Conservation (phyloP, 108 stramenopile genomes). For the Nitzschia palea region DNA sequence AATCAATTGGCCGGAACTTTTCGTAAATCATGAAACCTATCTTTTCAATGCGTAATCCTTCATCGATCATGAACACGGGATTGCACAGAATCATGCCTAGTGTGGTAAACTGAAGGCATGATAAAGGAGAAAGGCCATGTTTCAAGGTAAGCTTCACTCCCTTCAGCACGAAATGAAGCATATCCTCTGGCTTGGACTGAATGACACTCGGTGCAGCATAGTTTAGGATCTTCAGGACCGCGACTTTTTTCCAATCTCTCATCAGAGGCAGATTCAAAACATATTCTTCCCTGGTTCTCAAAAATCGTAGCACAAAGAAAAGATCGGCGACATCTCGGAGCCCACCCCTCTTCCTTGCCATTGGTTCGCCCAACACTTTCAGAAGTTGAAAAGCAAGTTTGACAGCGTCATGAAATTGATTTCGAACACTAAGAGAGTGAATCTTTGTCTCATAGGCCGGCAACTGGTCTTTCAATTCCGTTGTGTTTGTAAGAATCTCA, state of each 20-base stretch:
- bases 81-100: conserved; percentile 10
- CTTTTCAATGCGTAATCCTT: conserved; percentile 8
- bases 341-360: neutral
- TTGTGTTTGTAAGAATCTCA: conserved; percentile 10
- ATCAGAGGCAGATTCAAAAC: neutral
- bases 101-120: neutral
- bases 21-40: conserved; percentile 4
- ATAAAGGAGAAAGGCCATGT: conserved; percentile 11
- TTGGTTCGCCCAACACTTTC: conserved; percentile 12
- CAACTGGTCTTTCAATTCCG: conserved; percentile 12
- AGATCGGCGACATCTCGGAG: no score
- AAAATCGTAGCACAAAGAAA: no score
- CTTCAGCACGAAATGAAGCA: neutral
- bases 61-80: conserved; percentile 3
- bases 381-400: conserved; percentile 15
- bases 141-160: conserved; percentile 9
- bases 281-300: no score
- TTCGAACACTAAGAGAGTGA: conserved; percentile 10
- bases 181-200: neutral
- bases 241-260: conserved; percentile 14
- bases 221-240: conserved; percentile 10
- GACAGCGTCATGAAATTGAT: conserved; percentile 13
- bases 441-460: conserved; percentile 19
- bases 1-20: conserved; percentile 4
- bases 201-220: neutral